A percentile compares a stretch with the other conserved stretches of the same genome.
Conservation (phyloP, 768 basidiomycete species). For the Neoboletus magnificus region DNA sequence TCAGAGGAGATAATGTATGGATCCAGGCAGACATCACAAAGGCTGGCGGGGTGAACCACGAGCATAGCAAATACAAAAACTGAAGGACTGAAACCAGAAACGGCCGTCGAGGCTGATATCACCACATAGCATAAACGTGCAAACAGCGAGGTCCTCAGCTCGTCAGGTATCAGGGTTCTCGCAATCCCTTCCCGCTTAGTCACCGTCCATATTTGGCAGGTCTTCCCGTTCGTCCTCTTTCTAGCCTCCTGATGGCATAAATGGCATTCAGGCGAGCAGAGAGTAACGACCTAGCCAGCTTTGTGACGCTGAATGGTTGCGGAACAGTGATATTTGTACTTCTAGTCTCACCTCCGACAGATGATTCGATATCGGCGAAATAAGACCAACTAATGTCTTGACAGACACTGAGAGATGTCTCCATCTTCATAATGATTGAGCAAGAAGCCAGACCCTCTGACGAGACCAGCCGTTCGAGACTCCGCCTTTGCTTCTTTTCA, state of each 20-base stretch:
- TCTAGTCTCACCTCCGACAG: conserved; percentile 22
- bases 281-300: conserved; percentile 19
- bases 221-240: conserved; percentile 11
- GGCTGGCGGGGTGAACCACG: conserved; percentile 65
- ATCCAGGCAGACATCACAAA: conserved; percentile 75
- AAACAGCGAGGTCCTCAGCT: conserved; percentile 15
- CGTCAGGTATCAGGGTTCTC: conserved; percentile 21
- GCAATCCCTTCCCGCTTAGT: conserved; percentile 18
- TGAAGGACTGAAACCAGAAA: conserved; percentile 24
- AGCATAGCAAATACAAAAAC: conserved; percentile 42
- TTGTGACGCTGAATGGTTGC: background rate
- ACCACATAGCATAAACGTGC: conserved; percentile 36
- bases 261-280: conserved; percentile 30
- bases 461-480: conserved; percentile 2
- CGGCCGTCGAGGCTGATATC: conserved; percentile 27
- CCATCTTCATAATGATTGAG: background rate
- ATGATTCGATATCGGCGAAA: conserved; percentile 26
- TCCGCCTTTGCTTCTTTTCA: conserved; percentile 62
- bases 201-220: conserved; percentile 19
- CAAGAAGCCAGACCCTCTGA: background rate
- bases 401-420: conserved; percentile 34
- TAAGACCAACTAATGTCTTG: conserved; percentile 37
- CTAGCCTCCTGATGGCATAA: background rate
- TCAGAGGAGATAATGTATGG: conserved; percentile 50
- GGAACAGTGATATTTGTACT: background rate